phyloP scores from a whole-genome alignment of 345 rosid genomes.

The Punica granatum region DNA sequence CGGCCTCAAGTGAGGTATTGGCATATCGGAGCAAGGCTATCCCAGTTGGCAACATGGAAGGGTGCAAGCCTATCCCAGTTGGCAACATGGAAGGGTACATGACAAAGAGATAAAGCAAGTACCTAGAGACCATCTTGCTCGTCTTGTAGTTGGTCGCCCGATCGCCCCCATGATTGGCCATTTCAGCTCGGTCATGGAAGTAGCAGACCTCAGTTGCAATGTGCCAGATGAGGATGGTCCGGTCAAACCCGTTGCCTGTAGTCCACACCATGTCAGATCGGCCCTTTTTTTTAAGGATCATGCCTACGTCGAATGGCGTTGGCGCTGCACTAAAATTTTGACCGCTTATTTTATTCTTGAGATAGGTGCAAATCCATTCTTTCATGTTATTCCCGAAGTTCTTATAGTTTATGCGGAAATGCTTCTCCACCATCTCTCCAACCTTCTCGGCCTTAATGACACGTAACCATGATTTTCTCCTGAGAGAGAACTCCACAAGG shows the following conservation, averaged over 20 bases:
- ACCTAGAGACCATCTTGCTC: slow-evolving; percentile 6
- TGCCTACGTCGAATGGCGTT: background rate
- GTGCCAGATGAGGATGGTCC: no score
- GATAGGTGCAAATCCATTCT: background rate
- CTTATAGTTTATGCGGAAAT: no score
- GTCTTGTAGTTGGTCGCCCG: background rate
- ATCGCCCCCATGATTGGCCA: background rate
- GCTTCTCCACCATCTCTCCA: background rate
- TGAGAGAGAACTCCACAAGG: background rate
- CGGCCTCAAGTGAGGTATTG: background rate
- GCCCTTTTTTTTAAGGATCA: background rate
- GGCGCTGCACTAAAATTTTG: no score
- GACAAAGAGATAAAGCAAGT: slow-evolving; percentile 11
- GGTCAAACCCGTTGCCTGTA: background rate
- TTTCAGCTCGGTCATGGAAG: background rate
- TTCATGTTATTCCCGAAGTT: background rate
- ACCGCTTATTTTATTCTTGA: background rate
- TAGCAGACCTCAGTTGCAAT: background rate
- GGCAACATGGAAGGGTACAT: slow-evolving; percentile 14
- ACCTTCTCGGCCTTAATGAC: background rate
- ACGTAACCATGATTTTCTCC: background rate
- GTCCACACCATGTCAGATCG: background rate
- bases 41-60: no score
- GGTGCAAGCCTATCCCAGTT: background rate
- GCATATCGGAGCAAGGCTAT: no score